Evolutionary conservation across 2,329 filamentous ascomycete species (phyloP), one percentile per base, ranked within the genome.

Genomic region (Anisogramma anomala): DNA sequence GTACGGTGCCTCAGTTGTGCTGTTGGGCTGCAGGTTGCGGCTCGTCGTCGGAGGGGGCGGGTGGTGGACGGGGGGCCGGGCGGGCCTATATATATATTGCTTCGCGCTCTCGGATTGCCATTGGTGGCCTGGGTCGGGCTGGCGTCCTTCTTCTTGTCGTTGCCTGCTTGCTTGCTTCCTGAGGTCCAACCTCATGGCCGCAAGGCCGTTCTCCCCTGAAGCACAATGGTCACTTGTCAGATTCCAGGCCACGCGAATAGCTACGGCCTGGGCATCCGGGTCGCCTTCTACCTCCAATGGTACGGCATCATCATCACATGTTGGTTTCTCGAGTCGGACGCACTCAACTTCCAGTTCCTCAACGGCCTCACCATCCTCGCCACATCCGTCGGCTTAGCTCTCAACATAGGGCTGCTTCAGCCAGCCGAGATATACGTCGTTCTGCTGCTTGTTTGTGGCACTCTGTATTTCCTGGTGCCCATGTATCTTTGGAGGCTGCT

Each of bases 401-500:
- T 42, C 25, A 42, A 45, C n/a, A 8, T 39, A 5, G 20, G 26
- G 13, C 17, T n/a, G 3, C 33, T 50, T 4, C 26, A 39, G 7
- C 38, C 45, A 2, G 42, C 26, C 25, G 50, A 52, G 27, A 41
- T 48, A 10, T 48, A 50, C 42, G 33, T 52, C 11, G 42, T 48
- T n/a, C 43, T 52, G n/a, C 43, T 51, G 3, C 47, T 52, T 11
- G 32, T 41, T 2, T 46, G 41, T 17, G 48, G 45, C 28, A 31
- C 45, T 2, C 41, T 49, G 27, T 50, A 51, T 17, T 41, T 43
- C 15, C 33, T 36, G 25, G 14, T 52, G 6, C 49, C 48, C 22
- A 18, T 49, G 4, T 51, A 48, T 33, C 36, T 48, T 7, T 51
- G 49, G 49, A 41, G 50, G 7, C 27, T 52, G 10, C 22, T 46